Conservation (phyloP, 1,284 basidiomycete species). For the Mycena sp. region DNA sequence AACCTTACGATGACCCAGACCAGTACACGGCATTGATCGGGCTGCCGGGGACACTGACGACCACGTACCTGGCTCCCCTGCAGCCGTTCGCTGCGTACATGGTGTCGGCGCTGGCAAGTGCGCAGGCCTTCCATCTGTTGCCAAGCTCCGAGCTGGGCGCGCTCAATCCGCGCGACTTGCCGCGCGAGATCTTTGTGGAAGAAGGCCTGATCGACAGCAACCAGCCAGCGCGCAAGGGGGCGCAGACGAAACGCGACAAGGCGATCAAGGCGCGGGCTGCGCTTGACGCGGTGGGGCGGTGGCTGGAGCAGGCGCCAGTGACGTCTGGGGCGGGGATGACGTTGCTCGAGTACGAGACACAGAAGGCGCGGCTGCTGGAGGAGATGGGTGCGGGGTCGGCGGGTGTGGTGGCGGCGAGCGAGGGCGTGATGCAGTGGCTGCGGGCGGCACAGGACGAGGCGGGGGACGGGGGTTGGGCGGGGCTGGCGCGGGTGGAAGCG, state of each 20-base stretch:
- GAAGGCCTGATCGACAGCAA: conserved; percentile 30
- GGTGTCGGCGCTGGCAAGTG: conserved; percentile 55
- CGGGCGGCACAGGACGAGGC: conserved; percentile 59
- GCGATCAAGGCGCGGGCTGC: conserved; percentile 62
- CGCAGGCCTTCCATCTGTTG: conserved; percentile 64
- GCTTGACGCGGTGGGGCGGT: conserved; percentile 58
- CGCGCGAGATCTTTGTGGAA: conserved; percentile 67
- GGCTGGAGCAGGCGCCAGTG: conserved; percentile 54
- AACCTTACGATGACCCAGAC: conserved; percentile 51
- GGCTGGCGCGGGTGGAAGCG: conserved; percentile 59
- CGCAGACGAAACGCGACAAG: conserved; percentile 71
- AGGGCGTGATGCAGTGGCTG: conserved; percentile 60
- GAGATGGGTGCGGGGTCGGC: conserved; percentile 35
- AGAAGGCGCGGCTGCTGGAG: conserved; percentile 53
- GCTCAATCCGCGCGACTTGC: conserved; percentile 67
- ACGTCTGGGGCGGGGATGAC: conserved; percentile 17
- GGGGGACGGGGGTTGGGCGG: conserved; percentile 52
- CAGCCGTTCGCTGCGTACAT: conserved; percentile 59
- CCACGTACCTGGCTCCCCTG: conserved; percentile 52
- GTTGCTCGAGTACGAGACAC: conserved; percentile 49
- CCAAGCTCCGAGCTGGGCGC: conserved; percentile 61
- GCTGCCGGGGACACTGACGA: conserved; percentile 55
- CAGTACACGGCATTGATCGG: conserved; percentile 55
- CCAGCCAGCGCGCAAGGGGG: conserved; percentile 66
- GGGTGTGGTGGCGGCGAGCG: conserved; percentile 49